Conservation (phyloP, 2,329 filamentous ascomycete genomes). For the Chrysoporthe cubensis region DNA sequence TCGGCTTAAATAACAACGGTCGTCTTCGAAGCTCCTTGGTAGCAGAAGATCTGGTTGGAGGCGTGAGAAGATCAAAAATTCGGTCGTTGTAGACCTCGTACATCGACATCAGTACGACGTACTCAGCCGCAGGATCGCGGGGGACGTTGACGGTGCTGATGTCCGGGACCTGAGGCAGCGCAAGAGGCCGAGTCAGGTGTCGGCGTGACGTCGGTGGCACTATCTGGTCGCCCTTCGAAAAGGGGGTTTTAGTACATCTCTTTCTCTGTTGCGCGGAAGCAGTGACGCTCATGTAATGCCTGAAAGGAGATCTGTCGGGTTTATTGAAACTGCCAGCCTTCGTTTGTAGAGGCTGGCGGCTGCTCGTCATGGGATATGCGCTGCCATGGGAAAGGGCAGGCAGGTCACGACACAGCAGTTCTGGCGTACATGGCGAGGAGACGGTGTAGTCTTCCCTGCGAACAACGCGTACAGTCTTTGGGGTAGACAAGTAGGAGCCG, state of each 20-base stretch:
- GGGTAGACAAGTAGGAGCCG: slow-evolving; percentile 35
- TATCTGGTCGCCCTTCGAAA: slow-evolving; percentile 52
- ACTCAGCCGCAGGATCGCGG: slow-evolving; percentile 73
- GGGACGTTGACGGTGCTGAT: slow-evolving; percentile 71
- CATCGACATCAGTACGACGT: slow-evolving; percentile 91
- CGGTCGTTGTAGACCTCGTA: slow-evolving; percentile 99
- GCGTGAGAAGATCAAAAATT: slow-evolving; percentile 88
- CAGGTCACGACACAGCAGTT: slow-evolving; percentile 14
- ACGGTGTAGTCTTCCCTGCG: slow-evolving; percentile 35
- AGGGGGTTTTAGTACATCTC: slow-evolving; percentile 47
- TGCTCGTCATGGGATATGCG: slow-evolving; percentile 5
- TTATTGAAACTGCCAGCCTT: slow-evolving; percentile 17
- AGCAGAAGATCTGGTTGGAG: slow-evolving; percentile 59
- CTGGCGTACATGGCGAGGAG: slow-evolving; percentile 21
- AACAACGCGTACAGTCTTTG: slow-evolving; percentile 52
- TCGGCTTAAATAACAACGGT: slow-evolving; percentile 87
- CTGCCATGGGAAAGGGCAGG: slow-evolving; percentile 22
- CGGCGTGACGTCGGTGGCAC: slow-evolving; percentile 63
- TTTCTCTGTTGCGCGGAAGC: slow-evolving; percentile 50
- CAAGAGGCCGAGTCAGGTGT: slow-evolving; percentile 70
- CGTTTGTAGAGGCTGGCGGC: slow-evolving; percentile 18
- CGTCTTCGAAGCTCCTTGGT: slow-evolving; percentile 77
- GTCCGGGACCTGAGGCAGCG: slow-evolving; percentile 74
- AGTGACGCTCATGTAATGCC: slow-evolving; percentile 51
- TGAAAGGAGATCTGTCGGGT: slow-evolving; percentile 36